Evolutionary conservation across 2,329 filamentous ascomycete genomes (phyloP).

Genomic region (Gremmenia infestans): DNA sequence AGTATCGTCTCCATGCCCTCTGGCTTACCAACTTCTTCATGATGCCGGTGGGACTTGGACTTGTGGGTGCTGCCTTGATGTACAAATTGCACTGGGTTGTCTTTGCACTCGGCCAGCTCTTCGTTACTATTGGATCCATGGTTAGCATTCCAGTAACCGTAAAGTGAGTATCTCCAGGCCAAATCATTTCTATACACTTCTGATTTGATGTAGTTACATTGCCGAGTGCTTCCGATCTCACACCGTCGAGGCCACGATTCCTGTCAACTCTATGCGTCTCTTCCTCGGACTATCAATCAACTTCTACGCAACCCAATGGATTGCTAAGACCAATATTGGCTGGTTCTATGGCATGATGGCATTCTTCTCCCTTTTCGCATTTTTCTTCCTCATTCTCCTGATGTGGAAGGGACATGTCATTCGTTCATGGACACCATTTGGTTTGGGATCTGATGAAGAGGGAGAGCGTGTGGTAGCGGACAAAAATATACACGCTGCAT

Average conservation of each 20-base stretch:
- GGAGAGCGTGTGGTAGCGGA: slow-evolving; percentile 20
- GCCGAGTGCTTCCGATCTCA: slow-evolving; percentile 24
- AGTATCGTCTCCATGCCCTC: slow-evolving; percentile 35
- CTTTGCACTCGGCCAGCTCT: slow-evolving; percentile 36
- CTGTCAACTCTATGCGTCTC: slow-evolving; percentile 33
- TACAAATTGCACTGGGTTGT: slow-evolving; percentile 38
- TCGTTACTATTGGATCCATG: slow-evolving; percentile 34
- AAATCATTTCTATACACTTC: neutral
- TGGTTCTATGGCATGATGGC: slow-evolving; percentile 40
- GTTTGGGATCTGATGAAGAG: slow-evolving; percentile 25
- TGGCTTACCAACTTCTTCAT: slow-evolving; percentile 30
- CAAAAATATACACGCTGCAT: neutral
- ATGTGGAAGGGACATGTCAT: slow-evolving; percentile 29
- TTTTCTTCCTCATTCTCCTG: slow-evolving; percentile 24
- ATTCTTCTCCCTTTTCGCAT: slow-evolving; percentile 32
- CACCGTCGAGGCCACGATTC: slow-evolving; percentile 31
- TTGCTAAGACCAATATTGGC: slow-evolving; percentile 31
- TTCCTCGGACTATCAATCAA: slow-evolving; percentile 35
- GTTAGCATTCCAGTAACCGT: slow-evolving; percentile 10
- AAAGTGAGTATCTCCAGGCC: slow-evolving; percentile 3
- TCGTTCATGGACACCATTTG: slow-evolving; percentile 12
- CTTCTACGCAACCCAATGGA: slow-evolving; percentile 38
- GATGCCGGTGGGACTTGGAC: slow-evolving; percentile 32
- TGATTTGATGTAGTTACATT: neutral
- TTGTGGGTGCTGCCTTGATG: slow-evolving; percentile 37